A percentile compares a stretch with the other conserved stretches of the same genome.
Conservation (phyloP, 805 yeast genomes). For the Suhomyces sp. region DNA sequence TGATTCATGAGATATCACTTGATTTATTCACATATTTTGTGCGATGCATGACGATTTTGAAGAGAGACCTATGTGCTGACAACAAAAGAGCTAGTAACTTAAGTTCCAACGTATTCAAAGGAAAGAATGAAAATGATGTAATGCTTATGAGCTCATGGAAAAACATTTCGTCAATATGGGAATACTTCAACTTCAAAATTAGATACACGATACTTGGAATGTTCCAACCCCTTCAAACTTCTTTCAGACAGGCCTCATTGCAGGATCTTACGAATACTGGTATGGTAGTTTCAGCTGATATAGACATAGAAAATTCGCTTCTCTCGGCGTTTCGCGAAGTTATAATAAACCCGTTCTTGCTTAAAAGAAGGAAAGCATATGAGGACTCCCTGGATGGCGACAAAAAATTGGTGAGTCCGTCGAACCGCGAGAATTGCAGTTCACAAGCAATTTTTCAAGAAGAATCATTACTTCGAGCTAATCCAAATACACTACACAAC, state of each 20-base stretch:
- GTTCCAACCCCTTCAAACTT: constrained; percentile 25
- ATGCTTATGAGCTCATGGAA: constrained; percentile 18
- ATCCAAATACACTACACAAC: constrained; percentile 7
- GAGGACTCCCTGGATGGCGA: not conserved
- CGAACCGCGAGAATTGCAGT: not conserved
- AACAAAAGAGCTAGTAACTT: not conserved
- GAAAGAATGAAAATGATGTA: not conserved
- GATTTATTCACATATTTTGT: constrained; percentile 25
- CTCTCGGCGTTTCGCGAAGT: constrained; percentile 27
- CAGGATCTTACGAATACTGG: constrained; percentile 3
- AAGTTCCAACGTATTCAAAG: not conserved
- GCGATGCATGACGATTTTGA: constrained; percentile 20
- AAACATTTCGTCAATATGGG: constrained; percentile 21
- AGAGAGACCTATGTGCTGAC: constrained; percentile 15
- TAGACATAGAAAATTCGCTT: constrained; percentile 27
- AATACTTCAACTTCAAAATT: constrained; percentile 26
- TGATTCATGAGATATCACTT: constrained; percentile 26
- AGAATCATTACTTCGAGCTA: constrained; percentile 6
- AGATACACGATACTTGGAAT: constrained; percentile 20
- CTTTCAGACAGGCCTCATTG: constrained; percentile 13
- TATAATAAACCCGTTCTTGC: constrained; percentile 23
- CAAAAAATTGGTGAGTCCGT: not conserved
- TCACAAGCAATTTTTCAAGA: constrained; percentile 4
- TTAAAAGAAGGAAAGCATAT: constrained; percentile 11
- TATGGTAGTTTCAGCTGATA: constrained; percentile 5